Evolutionary conservation across 805 yeast genomes (phyloP), one percentile per base, ranked within the genome.

Genomic region (Candida jianshihensis): DNA sequence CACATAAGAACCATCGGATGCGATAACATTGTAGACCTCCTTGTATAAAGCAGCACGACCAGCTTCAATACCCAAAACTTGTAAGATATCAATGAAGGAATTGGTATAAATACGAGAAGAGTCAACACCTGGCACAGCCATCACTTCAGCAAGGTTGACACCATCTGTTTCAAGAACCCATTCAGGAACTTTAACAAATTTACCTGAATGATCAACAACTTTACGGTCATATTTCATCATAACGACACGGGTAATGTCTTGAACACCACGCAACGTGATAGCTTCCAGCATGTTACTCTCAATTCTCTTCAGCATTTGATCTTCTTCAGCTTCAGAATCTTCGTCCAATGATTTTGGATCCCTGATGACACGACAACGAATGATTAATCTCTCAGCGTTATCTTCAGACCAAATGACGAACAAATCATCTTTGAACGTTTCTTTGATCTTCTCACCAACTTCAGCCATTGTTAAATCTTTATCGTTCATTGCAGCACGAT

Each of bases 141-240:
- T 86, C 34, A 92, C 98, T 52, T 88, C 96, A 2, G 96, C 81
- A 49, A 92, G 71, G 56, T 90, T 94, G 39, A 86, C 90, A 71
- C 99, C 99, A 67, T 92, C 99, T 3, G 98, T 90, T 74, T 92
- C 99, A 60, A 92, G 73, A 26, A 90, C 97, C 97, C 97, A 92
- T 60, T 92, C 97, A 57, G 86, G 89, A 44, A 81, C 81, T 66
- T 88, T 92, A 42, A 76, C 74, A 54, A 68, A 92, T 44, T 86
- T 97, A 50, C 98, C 98, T 33, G 82, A 70, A 29, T 70, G 81
- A 54, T 83, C 88, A 40, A 90, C 83, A 31, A 69, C 55, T 44
- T 75, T 78, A 44, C 75, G 71, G 57, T 82, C 86, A 51, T 82
- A 84, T 57, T 82, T 83, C 89, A 82, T 83, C 89, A 83, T 82